Base-by-base conservation (phyloP, 192 early-diverging fungal genomes). In the Coemansia sp. region DNA sequence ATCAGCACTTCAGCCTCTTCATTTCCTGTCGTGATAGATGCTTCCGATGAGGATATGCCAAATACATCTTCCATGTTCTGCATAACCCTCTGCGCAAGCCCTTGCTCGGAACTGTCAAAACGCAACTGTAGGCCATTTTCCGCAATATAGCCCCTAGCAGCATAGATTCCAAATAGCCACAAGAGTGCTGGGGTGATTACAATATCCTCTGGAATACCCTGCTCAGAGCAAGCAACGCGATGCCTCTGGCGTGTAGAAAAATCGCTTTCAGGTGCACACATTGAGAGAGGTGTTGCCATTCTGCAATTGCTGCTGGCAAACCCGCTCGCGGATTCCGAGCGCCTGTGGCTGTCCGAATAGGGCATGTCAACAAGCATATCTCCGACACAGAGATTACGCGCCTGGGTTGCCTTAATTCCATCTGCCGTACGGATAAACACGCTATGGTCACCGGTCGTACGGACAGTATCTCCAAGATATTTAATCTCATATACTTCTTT, bases 391-490 rank as follows among this genome's bases (percentile, higher is more conserved):
- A 81, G 60, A 23, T 81, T 64, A 25, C 74, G 66, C 19, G 74
- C 67, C 59, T 76, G 69, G 26, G 76, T 51, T 0, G 74, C 78
- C 16, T 60, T 28, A 38, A 81, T 51, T 16, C 61, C 65, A 23
- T 52, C 49, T 9, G 49, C 60, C 18, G 66, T 49, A 21, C 74
- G 69, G 22, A 81, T 69, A 60, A 81, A 81, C 26, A 81, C 78
- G 65, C 78, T 81, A 49, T 81, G 78, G 32, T 81, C 78, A 56
- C 78, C 78, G 1, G 78, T 81, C 34, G 74, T 81, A 24, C 78
- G 69, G 16, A 81, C 67, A 8, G 57, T 73, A 44, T 76, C 69
- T 49, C 74, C 78, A 55, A 76, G 41, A 23, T 72, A 81, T 23
- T 61, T 57, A 19, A 81, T 71, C 63, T 72, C 73, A 25, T 81